Evolutionary conservation across 345 rosid genomes (phyloP).

Genomic region (Psidium friedrichsthalianum): DNA sequence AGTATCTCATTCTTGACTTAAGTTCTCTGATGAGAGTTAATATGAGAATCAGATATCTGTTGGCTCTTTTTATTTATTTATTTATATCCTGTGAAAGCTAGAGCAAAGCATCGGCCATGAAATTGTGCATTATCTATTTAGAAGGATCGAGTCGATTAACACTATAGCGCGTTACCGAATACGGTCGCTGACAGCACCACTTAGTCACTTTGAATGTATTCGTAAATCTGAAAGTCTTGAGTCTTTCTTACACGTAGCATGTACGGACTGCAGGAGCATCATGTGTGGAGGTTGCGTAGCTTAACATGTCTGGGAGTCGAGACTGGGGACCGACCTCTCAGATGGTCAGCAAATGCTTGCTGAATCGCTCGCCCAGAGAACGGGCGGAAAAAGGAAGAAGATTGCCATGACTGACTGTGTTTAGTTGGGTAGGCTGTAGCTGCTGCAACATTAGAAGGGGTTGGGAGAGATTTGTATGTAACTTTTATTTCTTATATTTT

Average conservation of each 20-base stretch:
- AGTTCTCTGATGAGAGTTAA: neutral
- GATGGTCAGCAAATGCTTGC: neutral
- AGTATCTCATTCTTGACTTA: neutral
- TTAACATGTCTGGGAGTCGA: conserved; percentile 2
- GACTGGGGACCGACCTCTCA: neutral
- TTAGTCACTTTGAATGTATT: neutral
- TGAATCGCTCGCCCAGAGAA: neutral
- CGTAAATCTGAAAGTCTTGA: neutral
- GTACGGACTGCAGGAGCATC: conserved; percentile 36
- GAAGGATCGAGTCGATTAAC: neutral
- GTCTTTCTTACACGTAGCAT: neutral
- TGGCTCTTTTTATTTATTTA: neutral
- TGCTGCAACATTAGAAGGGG: neutral
- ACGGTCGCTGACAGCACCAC: neutral
- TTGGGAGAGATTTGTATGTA: neutral
- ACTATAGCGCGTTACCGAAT: neutral
- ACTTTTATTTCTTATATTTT: neutral
- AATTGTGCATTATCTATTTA: neutral
- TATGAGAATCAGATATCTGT: neutral
- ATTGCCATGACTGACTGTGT: neutral
- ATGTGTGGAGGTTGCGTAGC: conserved; percentile 72
- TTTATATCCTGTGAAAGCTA: neutral
- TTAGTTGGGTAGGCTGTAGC: conserved; percentile 1
- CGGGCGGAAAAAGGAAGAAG: neutral
- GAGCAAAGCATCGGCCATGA: neutral